These are phyloP conservation scores for Condylostoma magnum DNA, from an alignment of 169 alveolate species.

Conservation along the genomic window DNA sequence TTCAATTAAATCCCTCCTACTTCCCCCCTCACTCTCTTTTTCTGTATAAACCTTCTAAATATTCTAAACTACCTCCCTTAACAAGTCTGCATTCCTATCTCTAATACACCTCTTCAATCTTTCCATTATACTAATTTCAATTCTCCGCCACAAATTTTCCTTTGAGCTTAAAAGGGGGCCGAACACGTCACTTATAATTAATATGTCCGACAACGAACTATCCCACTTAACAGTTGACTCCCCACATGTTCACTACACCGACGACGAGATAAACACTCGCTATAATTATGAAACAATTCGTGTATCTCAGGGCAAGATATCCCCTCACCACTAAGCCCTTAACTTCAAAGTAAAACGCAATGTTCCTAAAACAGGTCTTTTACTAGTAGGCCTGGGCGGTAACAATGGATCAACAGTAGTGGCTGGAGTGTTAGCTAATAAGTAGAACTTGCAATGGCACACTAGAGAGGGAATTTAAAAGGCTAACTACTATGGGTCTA, in stretches of 20 bases:
- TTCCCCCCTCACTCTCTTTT: no score
- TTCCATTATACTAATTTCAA: no score
- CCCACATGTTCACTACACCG: conserved; percentile 1
- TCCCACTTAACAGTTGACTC: conserved; percentile 9
- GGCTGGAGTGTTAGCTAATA: conserved; percentile 86
- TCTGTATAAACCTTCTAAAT: no score
- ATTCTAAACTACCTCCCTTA: no score
- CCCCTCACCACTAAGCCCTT: conserved; percentile 26
- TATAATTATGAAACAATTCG: background rate
- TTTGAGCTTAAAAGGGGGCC: no score
- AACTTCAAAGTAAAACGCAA: conserved; percentile 57
- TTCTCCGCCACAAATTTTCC: no score
- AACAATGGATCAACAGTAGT: conserved; percentile 87
- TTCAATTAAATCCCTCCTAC: no score
- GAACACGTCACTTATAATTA: no score
- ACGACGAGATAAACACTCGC: conserved; percentile 16
- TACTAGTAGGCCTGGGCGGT: conserved; percentile 91
- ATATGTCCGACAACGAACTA: no score
- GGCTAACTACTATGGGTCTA: conserved; percentile 85
- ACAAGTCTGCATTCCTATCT: no score
- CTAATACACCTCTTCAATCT: no score
- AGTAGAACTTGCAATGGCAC: conserved; percentile 74
- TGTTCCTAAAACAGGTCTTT: conserved; percentile 84
- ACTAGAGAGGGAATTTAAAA: conserved; percentile 77
- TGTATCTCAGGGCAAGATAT: conserved; percentile 13